Base-by-base conservation (phyloP, 164 flowering plant species). In the Macadamia tetraphylla region DNA sequence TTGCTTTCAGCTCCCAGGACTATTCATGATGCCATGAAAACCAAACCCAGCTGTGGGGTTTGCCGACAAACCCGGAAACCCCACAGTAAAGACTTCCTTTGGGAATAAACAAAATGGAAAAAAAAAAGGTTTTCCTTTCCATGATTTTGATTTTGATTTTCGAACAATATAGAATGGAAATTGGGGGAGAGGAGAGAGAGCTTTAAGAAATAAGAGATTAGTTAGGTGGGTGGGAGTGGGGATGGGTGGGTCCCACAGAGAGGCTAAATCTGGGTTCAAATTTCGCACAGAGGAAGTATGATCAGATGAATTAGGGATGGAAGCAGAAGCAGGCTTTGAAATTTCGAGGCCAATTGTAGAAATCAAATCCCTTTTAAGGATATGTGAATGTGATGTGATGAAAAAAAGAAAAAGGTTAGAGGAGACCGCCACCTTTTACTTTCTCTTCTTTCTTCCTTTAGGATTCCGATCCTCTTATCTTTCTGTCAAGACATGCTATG, bases 171-270 rank as follows among this genome's bases (percentile, higher is more conserved):
- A 35, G 5, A 2, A 35, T 35, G 40, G 40, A 35, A 35, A 2
- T 2, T 35, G 5, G 40, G 5, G 40, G 23, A 23, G 23, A 23
- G 40, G 40, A 35, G 40, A 35, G 51, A 46, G 51, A 46, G 48
- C 9, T 46, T 11, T 11, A 9, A 46, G 6, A 3, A 8, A 46
- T 4, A 9, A 35, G 40, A 31, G 6, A 58, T 31, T 69, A 42
- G 57, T 70, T 29, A 44, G 73, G 57, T 70, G 44, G 67, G 73
- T 70, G 40, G n/a, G 6, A 14, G 62, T 44, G 46, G 71, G 71
- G 42, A 1, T 18, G 13, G 13, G 46, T 35, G 23, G 23, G 23
- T 23, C 23, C 23, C 23, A 23, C 62, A 60, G 5, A 31, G 9
- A 17, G 31, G 44, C 40, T 60, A 60, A 58, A 61, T 60, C 64